Evolutionary conservation across 2,329 filamentous ascomycete species (phyloP), one percentile per base, ranked within the genome.

Genomic region (Pseudogymnoascus sp.): DNA sequence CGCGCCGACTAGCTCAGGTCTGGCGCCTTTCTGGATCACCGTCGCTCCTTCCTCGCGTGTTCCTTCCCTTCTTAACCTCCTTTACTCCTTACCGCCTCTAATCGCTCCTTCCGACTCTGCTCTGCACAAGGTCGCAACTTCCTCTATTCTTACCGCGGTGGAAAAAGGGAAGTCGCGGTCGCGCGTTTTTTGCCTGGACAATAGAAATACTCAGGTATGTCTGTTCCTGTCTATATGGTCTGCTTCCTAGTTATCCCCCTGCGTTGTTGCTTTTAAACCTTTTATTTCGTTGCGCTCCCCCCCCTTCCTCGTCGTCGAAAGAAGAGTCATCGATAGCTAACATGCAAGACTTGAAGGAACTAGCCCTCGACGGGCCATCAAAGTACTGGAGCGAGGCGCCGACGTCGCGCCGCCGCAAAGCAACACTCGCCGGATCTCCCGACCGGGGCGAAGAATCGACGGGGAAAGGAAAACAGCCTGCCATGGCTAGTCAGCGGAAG

Each of bases 191-290:
- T 52, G 26, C 45, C 45, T 52, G 45, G 45, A 52, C n/a, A 52
- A 52, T 52, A 52, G 45, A 52, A 48, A 52, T 52, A 52, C 45
- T 52, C 45, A 52, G 45, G 45, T 52, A 52, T 52, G 45, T 52
- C 45, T 52, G 45, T 52, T 52, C 45, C 45, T 52, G 45, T 19
- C 5, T 52, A 52, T 52, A 52, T 52, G 45, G 45, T 52, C 45
- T 52, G 45, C 45, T 52, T 52, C 45, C 45, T 52, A 10, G 45
- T 52, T 30, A 52, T 30, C 45, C 45, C 45, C 45, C 45, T 30
- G 45, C 45, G 45, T 52, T 52, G 26, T 15, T 52, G n/a, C n/a
- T 52, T 52, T 12, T 23, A 48, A 48, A 10, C 37, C 21, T 12
- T 15, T 45, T 12, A 9, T 45, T 48, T 28, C 23, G 23, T 48